Conservation (phyloP, 2,329 filamentous ascomycete genomes). For the Coleophoma crateriformis region DNA sequence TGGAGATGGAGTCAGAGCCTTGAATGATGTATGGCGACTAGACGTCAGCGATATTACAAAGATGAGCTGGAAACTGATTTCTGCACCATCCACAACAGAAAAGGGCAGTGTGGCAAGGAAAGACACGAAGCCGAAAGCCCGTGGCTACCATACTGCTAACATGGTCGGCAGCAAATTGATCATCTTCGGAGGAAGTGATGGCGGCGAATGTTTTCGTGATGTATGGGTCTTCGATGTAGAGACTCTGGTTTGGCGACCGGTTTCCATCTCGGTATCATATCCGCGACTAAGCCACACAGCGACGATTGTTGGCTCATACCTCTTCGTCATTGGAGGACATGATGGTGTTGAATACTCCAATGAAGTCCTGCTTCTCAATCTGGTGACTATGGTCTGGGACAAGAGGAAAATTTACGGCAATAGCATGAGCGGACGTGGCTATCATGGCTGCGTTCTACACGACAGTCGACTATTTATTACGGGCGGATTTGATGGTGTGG, state of each 20-base stretch:
- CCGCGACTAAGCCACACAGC: slow-evolving; percentile 63
- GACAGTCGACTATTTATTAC: slow-evolving; percentile 60
- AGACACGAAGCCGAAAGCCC: slow-evolving; percentile 51
- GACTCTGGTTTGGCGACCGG: slow-evolving; percentile 50
- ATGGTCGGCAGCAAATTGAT: slow-evolving; percentile 70
- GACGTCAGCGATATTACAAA: slow-evolving; percentile 61
- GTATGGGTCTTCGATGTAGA: slow-evolving; percentile 71
- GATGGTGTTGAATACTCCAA: slow-evolving; percentile 66
- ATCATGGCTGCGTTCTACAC: slow-evolving; percentile 61
- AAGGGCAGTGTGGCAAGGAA: slow-evolving; percentile 33
- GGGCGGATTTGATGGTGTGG: slow-evolving; percentile 62
- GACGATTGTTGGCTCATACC: slow-evolving; percentile 63
- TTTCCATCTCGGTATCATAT: slow-evolving; percentile 54
- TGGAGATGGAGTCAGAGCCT: slow-evolving; percentile 62
- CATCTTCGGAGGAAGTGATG: slow-evolving; percentile 65
- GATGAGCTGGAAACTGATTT: slow-evolving; percentile 65
- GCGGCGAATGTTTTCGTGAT: slow-evolving; percentile 67
- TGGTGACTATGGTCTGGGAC: slow-evolving; percentile 73
- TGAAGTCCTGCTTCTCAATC: slow-evolving; percentile 62
- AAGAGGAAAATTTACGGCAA: slow-evolving; percentile 58
- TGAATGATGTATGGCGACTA: slow-evolving; percentile 69
- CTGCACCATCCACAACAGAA: slow-evolving; percentile 24
- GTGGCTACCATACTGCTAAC: slow-evolving; percentile 68
- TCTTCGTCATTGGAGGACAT: slow-evolving; percentile 66
- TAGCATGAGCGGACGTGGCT: slow-evolving; percentile 57